Evolutionary conservation across 768 basidiomycete species (phyloP), one percentile per base, ranked within the genome.

Genomic region (Pisolithus sp.): DNA sequence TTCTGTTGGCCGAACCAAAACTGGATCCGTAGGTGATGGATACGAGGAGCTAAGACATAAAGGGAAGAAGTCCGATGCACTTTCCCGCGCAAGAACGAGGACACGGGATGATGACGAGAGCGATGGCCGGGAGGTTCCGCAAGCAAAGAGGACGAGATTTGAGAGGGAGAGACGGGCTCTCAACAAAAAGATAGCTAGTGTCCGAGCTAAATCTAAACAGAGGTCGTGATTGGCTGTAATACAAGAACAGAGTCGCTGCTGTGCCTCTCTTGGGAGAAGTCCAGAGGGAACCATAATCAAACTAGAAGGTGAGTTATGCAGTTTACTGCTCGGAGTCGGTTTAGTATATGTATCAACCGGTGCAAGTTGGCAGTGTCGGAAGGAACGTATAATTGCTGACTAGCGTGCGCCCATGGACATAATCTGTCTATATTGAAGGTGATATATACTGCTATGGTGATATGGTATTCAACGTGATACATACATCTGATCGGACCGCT

Each of bases 1-100:
- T 57, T 78, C 80, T 23, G 79, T 83, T 10, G 79, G 77, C 40
- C 71, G 80, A 51, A 68, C 69, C 24, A 57, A 58, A 18, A 66
- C 65, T 43, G 62, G 73, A 40, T 73, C 69, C 18, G 68, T 76
- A 7, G 76, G 73, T 0, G 89, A 91, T 62, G 92, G 89, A 9
- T 94, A 94, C 53, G 91, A 93, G 52, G 86, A 85, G 59, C 73
- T 94, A 53, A 71, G 90, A 57, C 71, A 77, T 62, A 78, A 75
- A 56, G 81, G 85, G 6, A 84, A 79, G 69, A 88, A 85, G 65
- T 71, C 70, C 40, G 73, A 76, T 56, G 74, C 81, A 1, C 67
- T 92, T 26, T 77, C 77, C 46, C 70, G 89, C 52, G 82, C 85
- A 48, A 73, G 83, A 37, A 58, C 60, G 40, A 66, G 73, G 46